Evolutionary conservation across 345 rosid genomes (phyloP).

Genomic region (Gossypioides kirkii): DNA sequence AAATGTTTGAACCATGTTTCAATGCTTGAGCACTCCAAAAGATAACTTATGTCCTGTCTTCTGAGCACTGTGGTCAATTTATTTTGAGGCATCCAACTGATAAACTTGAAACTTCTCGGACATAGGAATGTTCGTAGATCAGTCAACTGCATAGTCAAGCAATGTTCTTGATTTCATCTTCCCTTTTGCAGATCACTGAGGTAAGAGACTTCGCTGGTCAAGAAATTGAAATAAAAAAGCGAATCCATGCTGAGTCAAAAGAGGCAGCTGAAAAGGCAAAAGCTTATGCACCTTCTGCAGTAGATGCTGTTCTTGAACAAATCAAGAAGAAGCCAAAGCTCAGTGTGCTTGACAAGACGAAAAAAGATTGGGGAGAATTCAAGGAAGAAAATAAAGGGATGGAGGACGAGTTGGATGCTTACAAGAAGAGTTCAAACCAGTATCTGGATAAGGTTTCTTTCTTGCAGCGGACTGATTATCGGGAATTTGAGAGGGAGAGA

Average conservation of each 20-base stretch:
- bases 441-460: constrained; percentile 80
- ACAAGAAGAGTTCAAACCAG: constrained; percentile 93
- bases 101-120: not conserved
- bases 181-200: constrained; percentile 54
- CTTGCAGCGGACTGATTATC: constrained; percentile 72
- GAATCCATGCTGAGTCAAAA: constrained; percentile 70
- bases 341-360: constrained; percentile 87
- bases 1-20: not conserved
- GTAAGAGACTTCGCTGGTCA: constrained; percentile 84
- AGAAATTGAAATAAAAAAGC: constrained; percentile 65
- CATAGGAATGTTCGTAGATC: not conserved
- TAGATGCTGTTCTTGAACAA: constrained; percentile 86
- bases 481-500: constrained; percentile 95
- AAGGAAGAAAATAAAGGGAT: constrained; percentile 80
- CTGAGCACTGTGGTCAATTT: not conserved
- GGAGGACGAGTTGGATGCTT: constrained; percentile 81
- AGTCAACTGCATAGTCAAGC: not conserved
- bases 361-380: constrained; percentile 95
- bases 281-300: constrained; percentile 54
- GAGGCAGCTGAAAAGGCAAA: constrained; percentile 69
- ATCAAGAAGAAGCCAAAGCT: constrained; percentile 88
- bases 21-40: not conserved
- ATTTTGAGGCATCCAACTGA: not conserved
- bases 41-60: not conserved
- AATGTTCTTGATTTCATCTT: not conserved